Percentiles rank a stretch among this genome's conserved stretches.
phyloP scores from a whole-genome alignment of 2,329 filamentous ascomycete genomes.

The Colletotrichum nymphaeae region DNA sequence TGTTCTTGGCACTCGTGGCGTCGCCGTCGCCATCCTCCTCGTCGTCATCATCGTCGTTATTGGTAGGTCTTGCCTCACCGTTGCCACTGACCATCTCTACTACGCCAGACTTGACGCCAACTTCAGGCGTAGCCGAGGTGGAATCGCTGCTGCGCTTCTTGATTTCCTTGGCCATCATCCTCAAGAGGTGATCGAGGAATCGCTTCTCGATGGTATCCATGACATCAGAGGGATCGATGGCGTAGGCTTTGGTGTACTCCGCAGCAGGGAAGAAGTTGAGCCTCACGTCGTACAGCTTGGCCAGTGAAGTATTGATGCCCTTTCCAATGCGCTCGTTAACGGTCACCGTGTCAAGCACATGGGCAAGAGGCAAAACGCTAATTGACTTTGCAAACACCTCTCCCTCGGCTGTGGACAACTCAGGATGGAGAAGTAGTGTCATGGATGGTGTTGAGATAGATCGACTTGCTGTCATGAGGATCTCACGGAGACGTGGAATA shows the following conservation, averaged over 20 bases:
- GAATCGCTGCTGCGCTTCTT: conserved; percentile 79
- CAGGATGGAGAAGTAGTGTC: conserved; percentile 82
- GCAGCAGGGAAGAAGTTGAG: conserved; percentile 85
- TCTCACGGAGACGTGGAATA: conserved; percentile 97
- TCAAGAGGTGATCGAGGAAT: conserved; percentile 79
- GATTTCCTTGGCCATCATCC: conserved; percentile 79
- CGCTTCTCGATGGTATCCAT: conserved; percentile 82
- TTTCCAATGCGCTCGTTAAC: conserved; percentile 84
- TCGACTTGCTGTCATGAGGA: conserved; percentile 95
- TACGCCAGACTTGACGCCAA: conserved; percentile 67
- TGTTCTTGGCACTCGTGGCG: conserved; percentile 78
- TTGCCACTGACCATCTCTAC: conserved; percentile 60
- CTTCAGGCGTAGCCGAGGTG: conserved; percentile 79
- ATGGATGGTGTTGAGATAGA: conserved; percentile 91
- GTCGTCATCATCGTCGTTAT: conserved; percentile 72
- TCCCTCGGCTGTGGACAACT: conserved; percentile 75
- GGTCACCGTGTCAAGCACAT: conserved; percentile 83
- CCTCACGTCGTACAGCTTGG: conserved; percentile 86
- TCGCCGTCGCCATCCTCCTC: conserved; percentile 84
- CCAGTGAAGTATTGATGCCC: conserved; percentile 74
- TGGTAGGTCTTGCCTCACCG: conserved; percentile 53
- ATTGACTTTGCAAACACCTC: conserved; percentile 92
- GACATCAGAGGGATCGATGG: conserved; percentile 83
- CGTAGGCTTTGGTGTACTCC: conserved; percentile 89
- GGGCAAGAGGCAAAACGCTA: conserved; percentile 84